Evolutionary conservation across 106 monocot species (phyloP).

Genomic region (Dendrobium chrysotoxum): DNA sequence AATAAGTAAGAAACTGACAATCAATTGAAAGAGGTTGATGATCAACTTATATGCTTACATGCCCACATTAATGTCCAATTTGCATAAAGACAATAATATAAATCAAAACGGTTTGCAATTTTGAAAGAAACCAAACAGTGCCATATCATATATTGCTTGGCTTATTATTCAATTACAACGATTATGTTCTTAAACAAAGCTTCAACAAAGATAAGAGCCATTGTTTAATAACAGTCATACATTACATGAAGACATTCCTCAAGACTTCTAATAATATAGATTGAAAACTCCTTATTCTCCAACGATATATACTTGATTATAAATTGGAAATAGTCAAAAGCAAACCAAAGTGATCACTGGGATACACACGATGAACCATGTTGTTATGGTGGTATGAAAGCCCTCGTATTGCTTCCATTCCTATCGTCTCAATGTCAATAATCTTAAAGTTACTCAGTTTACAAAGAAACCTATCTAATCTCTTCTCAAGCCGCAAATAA

Average conservation of each 20-base stretch:
- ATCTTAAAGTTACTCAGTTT: conserved; percentile 42
- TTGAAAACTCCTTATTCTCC: not conserved
- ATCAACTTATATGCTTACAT: too few species aligned
- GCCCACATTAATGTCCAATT: too few species aligned
- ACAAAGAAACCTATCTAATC: conserved; percentile 50
- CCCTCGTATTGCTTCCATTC: conserved; percentile 35
- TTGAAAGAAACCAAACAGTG: not conserved
- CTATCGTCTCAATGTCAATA: conserved; percentile 36
- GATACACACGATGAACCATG: conserved; percentile 24
- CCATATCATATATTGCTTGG: too few species aligned
- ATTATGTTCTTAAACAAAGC: too few species aligned
- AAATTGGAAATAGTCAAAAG: conserved; percentile 18
- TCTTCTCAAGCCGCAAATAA: conserved; percentile 24
- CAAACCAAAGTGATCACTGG: conserved; percentile 55
- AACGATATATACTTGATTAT: not conserved
- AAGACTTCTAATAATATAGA: not conserved
- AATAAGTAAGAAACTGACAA: too few species aligned
- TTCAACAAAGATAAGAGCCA: not conserved
- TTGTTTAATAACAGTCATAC: not conserved
- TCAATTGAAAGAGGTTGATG: too few species aligned
- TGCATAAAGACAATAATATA: too few species aligned
- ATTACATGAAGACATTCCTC: not conserved
- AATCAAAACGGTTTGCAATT: too few species aligned
- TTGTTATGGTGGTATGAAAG: conserved; percentile 22
- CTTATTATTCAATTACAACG: too few species aligned